Evolutionary conservation across 108 stramenopile species (phyloP).

Genomic region (Licmophora abbreviata): DNA sequence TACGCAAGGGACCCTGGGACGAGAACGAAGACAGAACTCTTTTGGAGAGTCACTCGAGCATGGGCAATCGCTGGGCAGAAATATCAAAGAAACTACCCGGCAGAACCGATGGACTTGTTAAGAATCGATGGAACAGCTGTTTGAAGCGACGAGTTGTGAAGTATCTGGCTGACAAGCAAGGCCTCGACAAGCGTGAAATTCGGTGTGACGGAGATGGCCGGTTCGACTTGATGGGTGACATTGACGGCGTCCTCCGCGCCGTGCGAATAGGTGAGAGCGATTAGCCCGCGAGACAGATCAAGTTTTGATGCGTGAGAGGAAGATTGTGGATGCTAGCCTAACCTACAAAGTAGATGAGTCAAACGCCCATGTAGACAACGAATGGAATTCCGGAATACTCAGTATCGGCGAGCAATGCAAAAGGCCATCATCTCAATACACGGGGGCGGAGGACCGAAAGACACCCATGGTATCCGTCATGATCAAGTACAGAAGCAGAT

Average conservation of each 20-base stretch:
- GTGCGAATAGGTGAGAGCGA: no score
- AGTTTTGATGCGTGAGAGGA: no score
- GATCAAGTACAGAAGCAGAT: no score
- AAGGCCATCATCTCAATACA: no score
- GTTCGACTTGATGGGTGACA: slow-evolving; percentile 75
- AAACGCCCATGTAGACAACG: no score
- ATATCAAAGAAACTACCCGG: slow-evolving; percentile 83
- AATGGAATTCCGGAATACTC: no score
- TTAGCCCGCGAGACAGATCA: no score
- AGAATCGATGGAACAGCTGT: slow-evolving; percentile 91
- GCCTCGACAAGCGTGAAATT: slow-evolving; percentile 27
- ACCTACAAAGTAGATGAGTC: no score
- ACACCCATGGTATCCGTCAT: no score
- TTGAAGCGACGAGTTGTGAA: slow-evolving; percentile 75
- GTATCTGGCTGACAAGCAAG: slow-evolving; percentile 48
- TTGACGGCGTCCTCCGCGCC: slow-evolving; percentile 68
- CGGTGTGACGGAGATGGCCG: slow-evolving; percentile 54
- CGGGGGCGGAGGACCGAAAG: no score
- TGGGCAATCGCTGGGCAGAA: slow-evolving; percentile 81
- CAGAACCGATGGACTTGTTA: slow-evolving; percentile 96
- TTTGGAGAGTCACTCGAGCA: slow-evolving; percentile 45
- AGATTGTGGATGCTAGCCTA: no score
- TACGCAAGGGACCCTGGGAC: slow-evolving; percentile 87
- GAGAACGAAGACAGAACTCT: slow-evolving; percentile 83
- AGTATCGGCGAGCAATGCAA: no score